phyloP scores from a whole-genome alignment of 257 asterid species.

The Nicotiana noctiflora region DNA sequence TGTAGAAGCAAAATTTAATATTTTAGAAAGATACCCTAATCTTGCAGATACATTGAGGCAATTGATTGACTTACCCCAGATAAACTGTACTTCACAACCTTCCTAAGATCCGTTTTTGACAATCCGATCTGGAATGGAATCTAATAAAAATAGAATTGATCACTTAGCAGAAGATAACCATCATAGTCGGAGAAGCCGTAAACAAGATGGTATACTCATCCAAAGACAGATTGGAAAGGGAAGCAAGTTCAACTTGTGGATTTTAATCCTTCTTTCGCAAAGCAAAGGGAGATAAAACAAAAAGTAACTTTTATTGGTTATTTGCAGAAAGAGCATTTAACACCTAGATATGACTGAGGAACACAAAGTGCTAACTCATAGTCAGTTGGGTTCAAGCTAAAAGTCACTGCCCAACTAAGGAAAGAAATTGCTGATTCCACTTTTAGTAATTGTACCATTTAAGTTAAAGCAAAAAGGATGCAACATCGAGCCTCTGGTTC shows the following conservation, averaged over 20 bases:
- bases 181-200: background rate
- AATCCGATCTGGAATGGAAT: conserved; percentile 87
- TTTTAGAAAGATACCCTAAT: background rate
- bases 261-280: background rate
- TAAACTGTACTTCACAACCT: conserved; percentile 79
- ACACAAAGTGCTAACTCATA: background rate
- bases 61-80: conserved; percentile 62
- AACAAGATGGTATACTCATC: background rate
- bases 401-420: background rate
- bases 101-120: conserved; percentile 80
- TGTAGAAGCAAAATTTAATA: conserved; percentile 16
- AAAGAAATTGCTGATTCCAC: too few relatives aligned
- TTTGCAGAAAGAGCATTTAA: background rate
- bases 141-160: conserved; percentile 32
- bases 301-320: background rate
- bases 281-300: background rate
- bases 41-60: background rate
- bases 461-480: background rate
- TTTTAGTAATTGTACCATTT: too few relatives aligned
- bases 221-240: background rate
- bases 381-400: background rate
- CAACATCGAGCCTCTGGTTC: background rate
- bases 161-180: background rate
- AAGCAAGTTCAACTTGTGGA: background rate
- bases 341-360: background rate